Base-by-base conservation (phyloP, 441 rosid species). In the Hura crepitans region DNA sequence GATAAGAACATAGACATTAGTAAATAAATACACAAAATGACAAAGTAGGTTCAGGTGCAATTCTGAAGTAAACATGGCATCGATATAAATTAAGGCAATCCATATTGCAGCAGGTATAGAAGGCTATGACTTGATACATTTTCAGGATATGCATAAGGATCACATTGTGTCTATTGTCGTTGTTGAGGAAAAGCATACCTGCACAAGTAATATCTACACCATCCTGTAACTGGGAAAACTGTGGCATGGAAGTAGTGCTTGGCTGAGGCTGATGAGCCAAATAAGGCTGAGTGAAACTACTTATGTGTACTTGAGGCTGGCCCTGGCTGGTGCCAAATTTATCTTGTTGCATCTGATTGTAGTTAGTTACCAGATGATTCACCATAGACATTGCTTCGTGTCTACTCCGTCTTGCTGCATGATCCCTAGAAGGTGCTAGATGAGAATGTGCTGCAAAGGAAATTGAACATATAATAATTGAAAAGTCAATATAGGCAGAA, bases 201-300 rank as follows among this genome's bases (percentile, higher is more conserved):
- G 78, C 62, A 42, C 33, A 74, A 63, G 11, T 56, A 63, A 47
- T 56, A 42, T 65, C 53, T 13, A 22, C 30, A 31, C 50, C 73
- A 27, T 65, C 65, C 47, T 47, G 77, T 7, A 58, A 58, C 61
- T 72, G 64, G 51, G 74, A 70, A 71, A 53, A 75, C 45, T 72
- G 75, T 62, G 67, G 70, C 59, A 22, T 62, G 62, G 66, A 61
- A 35, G 42, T 39, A 55, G 60, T 56, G 65, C 69, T 74, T 20
- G 75, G 75, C 39, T 62, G 73, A 69, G 79, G 72, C 30, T 72
- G 71, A 65, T 43, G 65, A 33, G 58, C 63, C 68, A 42, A 76
- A 74, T 47, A 62, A 71, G 68, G 77, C 37, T 69, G 77, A 43
- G 54, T 61, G 55, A 72, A 64, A 37, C 69, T 62, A 49, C 69